Conservation (phyloP, 2,329 filamentous ascomycete species). For the Mycosphaerella arachidis region DNA sequence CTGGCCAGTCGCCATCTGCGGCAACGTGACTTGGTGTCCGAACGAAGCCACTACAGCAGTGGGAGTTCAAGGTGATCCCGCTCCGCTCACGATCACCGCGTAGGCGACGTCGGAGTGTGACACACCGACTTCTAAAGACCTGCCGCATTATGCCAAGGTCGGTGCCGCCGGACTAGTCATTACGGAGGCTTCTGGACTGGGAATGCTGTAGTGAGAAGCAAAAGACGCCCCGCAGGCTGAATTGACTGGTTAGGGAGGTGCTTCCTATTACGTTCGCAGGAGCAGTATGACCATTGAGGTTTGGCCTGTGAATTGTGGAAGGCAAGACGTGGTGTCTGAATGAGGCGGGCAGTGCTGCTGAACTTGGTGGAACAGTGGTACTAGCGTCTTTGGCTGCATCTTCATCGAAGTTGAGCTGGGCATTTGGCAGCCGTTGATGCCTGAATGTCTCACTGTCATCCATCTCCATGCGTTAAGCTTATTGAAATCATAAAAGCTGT, state of each 20-base stretch:
- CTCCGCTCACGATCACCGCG: neutral
- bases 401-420: neutral
- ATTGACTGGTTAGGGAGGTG: neutral
- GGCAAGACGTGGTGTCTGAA: slow-evolving; percentile 3
- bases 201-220: neutral
- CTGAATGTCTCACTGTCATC: too few species aligned
- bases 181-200: neutral
- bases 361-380: neutral
- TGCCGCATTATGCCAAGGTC: neutral
- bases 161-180: neutral
- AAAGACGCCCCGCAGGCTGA: neutral
- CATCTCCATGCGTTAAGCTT: neutral
- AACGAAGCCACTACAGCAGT: slow-evolving; percentile 3
- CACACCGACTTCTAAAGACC: neutral
- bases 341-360: neutral
- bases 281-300: neutral
- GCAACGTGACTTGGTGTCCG: neutral
- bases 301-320: slow-evolving; percentile 2
- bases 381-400: neutral
- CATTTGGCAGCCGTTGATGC: too few species aligned
- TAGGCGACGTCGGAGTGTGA: neutral
- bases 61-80: neutral
- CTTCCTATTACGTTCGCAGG: neutral
- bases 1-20: slow-evolving; percentile 4
- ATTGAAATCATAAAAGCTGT: neutral